These are phyloP conservation scores for Aquilaria yunnanensis DNA, from an alignment of 345 rosid species.

Conservation along the genomic window DNA sequence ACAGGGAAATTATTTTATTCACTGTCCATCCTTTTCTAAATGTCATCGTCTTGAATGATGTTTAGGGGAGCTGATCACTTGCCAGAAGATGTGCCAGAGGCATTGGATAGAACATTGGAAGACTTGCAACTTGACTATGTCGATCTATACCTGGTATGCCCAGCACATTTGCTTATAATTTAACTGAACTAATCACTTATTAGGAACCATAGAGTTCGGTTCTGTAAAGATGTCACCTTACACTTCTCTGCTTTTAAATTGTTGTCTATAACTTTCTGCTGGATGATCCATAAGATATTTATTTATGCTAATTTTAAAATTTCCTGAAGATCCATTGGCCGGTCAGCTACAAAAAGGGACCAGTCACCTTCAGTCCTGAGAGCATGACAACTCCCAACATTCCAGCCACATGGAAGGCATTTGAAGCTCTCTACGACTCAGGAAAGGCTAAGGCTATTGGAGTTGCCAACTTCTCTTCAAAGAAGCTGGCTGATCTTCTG, in stretches of 20 bases:
- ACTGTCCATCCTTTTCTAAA: neutral
- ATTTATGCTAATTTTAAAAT: too few species aligned
- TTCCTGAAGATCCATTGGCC: conserved; percentile 64
- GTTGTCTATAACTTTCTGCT: too few species aligned
- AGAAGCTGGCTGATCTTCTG: too few species aligned
- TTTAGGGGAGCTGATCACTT: conserved; percentile 53
- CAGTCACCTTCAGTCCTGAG: too few species aligned
- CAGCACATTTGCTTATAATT: too few species aligned
- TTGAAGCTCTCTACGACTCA: conserved; percentile 74
- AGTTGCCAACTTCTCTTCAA: conserved; percentile 20
- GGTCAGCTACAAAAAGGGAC: too few species aligned
- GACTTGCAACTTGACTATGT: conserved; percentile 68
- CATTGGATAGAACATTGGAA: conserved; percentile 51
- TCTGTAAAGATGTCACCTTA: too few species aligned
- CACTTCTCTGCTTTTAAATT: too few species aligned
- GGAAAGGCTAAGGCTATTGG: conserved; percentile 74
- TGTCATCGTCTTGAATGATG: neutral
- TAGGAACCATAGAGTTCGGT: too few species aligned
- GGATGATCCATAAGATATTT: too few species aligned
- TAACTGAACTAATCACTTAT: too few species aligned
- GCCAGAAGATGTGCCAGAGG: conserved; percentile 55
- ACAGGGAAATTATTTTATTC: neutral
- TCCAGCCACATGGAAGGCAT: conserved; percentile 73
- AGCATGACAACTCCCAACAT: conserved; percentile 49
- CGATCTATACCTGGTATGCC: conserved; percentile 69